A percentile compares a stretch with the other conserved stretches of the same genome.
Conservation (phyloP, 176 grass and related monocot genomes). For the Carex pumila region DNA sequence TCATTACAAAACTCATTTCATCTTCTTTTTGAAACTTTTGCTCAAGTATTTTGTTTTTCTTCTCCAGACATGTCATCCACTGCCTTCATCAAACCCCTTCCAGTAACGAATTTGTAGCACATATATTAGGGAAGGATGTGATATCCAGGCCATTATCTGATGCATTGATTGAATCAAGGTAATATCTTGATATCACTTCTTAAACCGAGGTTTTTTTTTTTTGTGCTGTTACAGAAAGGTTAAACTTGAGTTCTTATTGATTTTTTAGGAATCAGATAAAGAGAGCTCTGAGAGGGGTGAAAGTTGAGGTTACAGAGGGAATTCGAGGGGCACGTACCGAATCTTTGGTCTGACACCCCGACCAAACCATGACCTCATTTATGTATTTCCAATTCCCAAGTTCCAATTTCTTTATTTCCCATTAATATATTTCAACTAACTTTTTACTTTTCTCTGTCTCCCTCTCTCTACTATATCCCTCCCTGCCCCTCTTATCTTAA, state of each 20-base stretch:
- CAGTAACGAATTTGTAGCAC: slow-evolving; percentile 78
- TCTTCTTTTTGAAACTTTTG: slow-evolving; percentile 20
- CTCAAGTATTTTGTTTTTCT: slow-evolving; percentile 16
- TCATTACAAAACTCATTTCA: slow-evolving; percentile 22
- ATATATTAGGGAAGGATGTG: slow-evolving; percentile 82
- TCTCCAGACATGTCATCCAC: slow-evolving; percentile 74
- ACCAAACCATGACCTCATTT: slow-evolving; percentile 91
- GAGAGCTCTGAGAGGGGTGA: slow-evolving; percentile 79
- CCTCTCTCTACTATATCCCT: background rate
- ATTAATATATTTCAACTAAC: slow-evolving; percentile 3
- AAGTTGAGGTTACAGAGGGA: slow-evolving; percentile 98
- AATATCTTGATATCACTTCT: background rate
- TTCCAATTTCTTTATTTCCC: background rate
- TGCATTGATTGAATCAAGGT: slow-evolving; percentile 82
- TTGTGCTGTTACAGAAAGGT: background rate
- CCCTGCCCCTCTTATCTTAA: background rate
- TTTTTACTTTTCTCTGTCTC: background rate
- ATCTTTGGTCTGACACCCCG: slow-evolving; percentile 78
- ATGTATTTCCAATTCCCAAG: slow-evolving; percentile 23
- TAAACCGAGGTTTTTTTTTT: background rate
- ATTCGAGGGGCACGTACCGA: slow-evolving; percentile 90
- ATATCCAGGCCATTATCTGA: slow-evolving; percentile 76
- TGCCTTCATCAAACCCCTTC: slow-evolving; percentile 79
- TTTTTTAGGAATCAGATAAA: slow-evolving; percentile 61
- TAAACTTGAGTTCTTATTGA: background rate